A percentile compares a stretch with the other conserved stretches of the same genome.
Evolutionary conservation across 805 yeast genomes (phyloP).

Genomic region (Candida suzukii): DNA sequence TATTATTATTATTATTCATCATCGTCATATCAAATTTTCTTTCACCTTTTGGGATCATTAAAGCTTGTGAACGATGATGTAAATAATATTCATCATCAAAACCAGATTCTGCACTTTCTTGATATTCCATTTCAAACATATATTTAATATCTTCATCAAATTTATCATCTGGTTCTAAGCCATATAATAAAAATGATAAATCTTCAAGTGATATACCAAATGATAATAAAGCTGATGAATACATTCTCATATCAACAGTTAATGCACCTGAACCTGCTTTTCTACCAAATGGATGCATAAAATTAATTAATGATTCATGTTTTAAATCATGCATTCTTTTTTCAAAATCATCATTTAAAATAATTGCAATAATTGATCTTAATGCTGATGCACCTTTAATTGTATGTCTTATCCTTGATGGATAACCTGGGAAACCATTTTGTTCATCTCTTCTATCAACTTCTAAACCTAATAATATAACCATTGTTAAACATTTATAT

Average conservation of each 20-base stretch:
- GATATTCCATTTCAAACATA: conserved; percentile 27
- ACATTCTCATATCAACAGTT: conserved; percentile 49
- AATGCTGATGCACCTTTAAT: conserved; percentile 60
- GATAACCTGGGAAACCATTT: conserved; percentile 29
- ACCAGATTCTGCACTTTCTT: conserved; percentile 12
- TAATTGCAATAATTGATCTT: conserved; percentile 53
- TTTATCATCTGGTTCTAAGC: conserved; percentile 53
- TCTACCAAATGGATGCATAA: conserved; percentile 63
- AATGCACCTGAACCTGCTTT: conserved; percentile 54
- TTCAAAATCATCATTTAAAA: conserved; percentile 43
- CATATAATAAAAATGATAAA: conserved; percentile 46
- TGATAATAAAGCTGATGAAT: conserved; percentile 48
- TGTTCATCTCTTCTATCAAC: conserved; percentile 45
- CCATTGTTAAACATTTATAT: conserved; percentile 63
- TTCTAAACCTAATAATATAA: conserved; percentile 54
- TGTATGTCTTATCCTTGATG: conserved; percentile 38
- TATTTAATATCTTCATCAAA: conserved; percentile 54
- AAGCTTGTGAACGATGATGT: conserved; percentile 4
- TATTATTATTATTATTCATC: neutral
- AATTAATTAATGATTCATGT: conserved; percentile 51
- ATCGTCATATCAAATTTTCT: too few relatives aligned
- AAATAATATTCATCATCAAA: conserved; percentile 14
- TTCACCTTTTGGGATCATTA: conserved; percentile 1
- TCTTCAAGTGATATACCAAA: conserved; percentile 40
- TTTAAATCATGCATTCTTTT: conserved; percentile 45